Evolutionary conservation across 2,329 filamentous ascomycete genomes (phyloP).

Genomic region (Aspergillus sp.): DNA sequence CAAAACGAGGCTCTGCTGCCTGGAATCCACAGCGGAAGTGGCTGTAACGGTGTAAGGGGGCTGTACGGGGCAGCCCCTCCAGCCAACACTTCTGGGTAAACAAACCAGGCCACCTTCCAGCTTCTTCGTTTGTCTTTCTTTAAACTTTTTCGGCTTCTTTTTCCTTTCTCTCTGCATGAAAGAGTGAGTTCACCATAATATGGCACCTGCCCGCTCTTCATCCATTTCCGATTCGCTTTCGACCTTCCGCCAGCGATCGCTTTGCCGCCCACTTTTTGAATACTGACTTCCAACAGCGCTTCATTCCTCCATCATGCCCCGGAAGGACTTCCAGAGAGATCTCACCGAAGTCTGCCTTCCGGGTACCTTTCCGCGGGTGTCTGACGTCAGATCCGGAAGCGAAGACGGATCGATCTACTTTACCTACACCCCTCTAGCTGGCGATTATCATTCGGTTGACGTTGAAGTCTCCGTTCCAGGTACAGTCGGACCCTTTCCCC

Average conservation of each 20-base stretch:
- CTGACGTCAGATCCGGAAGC: constrained; percentile 58
- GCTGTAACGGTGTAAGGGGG: not conserved
- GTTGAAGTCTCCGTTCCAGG: constrained; percentile 43
- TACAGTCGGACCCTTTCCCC: constrained; percentile 16
- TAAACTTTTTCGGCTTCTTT: too few relatives aligned
- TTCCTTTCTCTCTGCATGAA: too few relatives aligned
- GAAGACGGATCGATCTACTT: constrained; percentile 74
- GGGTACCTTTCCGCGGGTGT: constrained; percentile 50
- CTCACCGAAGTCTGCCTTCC: constrained; percentile 42
- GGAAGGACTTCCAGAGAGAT: constrained; percentile 65
- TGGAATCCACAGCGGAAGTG: too few relatives aligned
- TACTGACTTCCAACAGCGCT: not conserved
- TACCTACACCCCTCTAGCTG: constrained; percentile 45
- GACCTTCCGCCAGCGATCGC: not conserved
- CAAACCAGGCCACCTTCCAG: too few relatives aligned
- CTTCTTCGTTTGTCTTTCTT: too few relatives aligned
- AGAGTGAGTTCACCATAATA: too few relatives aligned
- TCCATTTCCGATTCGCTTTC: not conserved
- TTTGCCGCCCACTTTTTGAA: not conserved
- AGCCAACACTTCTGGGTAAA: not conserved
- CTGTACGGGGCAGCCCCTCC: not conserved
- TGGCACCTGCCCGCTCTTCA: too few relatives aligned
- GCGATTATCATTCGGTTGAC: constrained; percentile 25
- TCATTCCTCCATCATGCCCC: constrained; percentile 55
- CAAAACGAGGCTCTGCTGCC: not conserved